Base-by-base conservation (phyloP, 805 yeast genomes). In the Pichia cephalocereana region DNA sequence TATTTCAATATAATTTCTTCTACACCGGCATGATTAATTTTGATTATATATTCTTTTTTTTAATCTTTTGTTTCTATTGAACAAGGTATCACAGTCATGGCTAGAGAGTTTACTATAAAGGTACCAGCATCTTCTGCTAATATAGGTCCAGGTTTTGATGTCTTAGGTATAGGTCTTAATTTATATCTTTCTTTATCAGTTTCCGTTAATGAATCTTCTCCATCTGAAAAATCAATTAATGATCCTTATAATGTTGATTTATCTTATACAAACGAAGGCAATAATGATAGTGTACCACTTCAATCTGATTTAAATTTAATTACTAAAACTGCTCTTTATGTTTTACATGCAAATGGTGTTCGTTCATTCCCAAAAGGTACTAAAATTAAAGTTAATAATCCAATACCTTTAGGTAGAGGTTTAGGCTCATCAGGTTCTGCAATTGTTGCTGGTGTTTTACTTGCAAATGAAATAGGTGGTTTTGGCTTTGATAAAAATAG, bases 71-170 rank as follows among this genome's bases (percentile, higher is more conserved):
- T 32, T 32, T 11, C 15, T 32, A 12, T 15, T 30, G 31, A 9
- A 4, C 8, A 10, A 10, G 32, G 10, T 30, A 14, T 34, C 37
- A 7, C 39, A 37, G 3, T 37, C 4, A 75, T 70, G 79, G 54
- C 65, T 48, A 72, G 79, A 51, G 70, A 73, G 47, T 83, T 83
- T 65, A 65, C 63, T 41, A 76, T 87, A 56, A 79, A 77, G 47
- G 93, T 91, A 17, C 99, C 99, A 5, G 96, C 98, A 8, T 90
- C 98, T 6, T 86, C 96, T 44, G 99, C 99, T 60, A 93, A 93
- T 60, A 91, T 93, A 46, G 99, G 99, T 9, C 99, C 99, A 10
- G 99, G 99, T 1, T 93, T 91, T 62, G 99, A 93, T 66, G 99
- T 93, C 8, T 70, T 93, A 45, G 99, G 99, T 26, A 83, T 93